phyloP scores from a whole-genome alignment of 495 filamentous ascomycete species.

The Aspergillus conjunctus region DNA sequence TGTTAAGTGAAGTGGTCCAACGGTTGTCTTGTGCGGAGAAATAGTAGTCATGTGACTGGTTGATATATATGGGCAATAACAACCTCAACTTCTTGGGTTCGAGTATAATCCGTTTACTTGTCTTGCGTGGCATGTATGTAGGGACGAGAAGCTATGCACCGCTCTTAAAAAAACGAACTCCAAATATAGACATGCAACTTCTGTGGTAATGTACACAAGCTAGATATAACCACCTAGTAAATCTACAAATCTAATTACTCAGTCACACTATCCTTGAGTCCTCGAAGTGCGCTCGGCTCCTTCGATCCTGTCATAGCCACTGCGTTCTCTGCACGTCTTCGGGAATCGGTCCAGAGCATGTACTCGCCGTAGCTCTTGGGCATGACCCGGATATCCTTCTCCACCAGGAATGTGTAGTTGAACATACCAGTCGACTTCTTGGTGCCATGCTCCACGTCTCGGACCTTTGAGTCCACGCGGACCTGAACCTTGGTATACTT shows the following conservation, averaged over 20 bases:
- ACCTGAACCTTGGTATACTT: constrained; percentile 72
- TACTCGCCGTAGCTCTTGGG: constrained; percentile 75
- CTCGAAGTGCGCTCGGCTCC: constrained; percentile 41
- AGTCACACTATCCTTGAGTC: constrained; percentile 50
- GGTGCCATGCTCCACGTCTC: constrained; percentile 75
- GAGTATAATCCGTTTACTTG: background rate
- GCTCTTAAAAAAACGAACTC: background rate
- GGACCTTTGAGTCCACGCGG: constrained; percentile 73
- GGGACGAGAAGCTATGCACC: too few relatives aligned
- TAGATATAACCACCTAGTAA: background rate
- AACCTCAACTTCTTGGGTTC: background rate
- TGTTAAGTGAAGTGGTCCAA: constrained; percentile 1
- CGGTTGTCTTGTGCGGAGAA: constrained; percentile 18
- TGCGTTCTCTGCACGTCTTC: constrained; percentile 58
- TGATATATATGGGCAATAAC: background rate
- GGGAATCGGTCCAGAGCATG: constrained; percentile 78
- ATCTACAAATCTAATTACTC: constrained; percentile 34
- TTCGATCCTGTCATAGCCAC: constrained; percentile 37
- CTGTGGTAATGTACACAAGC: background rate
- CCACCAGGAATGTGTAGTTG: constrained; percentile 82
- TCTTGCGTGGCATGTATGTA: background rate
- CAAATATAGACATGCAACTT: background rate
- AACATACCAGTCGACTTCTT: constrained; percentile 79
- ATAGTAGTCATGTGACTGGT: constrained; percentile 24
- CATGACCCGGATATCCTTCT: constrained; percentile 71